These are phyloP conservation scores for Pleurostoma richardsiae DNA, from an alignment of 2,329 filamentous ascomycete species.

Conservation along the genomic window DNA sequence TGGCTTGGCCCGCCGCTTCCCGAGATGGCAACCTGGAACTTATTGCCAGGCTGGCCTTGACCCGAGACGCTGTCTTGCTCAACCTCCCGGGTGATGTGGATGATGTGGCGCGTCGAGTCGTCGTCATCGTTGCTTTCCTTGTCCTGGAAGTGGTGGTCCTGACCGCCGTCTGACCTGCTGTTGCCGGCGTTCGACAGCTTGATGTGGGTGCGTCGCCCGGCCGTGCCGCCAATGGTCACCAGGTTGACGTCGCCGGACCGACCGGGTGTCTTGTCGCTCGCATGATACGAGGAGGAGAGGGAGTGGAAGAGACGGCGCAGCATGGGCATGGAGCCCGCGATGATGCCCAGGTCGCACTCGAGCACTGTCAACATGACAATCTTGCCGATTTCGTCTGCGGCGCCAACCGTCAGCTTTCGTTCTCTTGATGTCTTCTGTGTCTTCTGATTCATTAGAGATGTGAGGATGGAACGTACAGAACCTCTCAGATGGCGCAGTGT, in stretches of 20 bases:
- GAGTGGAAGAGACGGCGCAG: constrained; percentile 12
- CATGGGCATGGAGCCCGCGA: constrained; percentile 17
- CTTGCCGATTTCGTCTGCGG: constrained; percentile 12
- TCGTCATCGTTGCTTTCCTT: too few species aligned
- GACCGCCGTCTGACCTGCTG: too few species aligned
- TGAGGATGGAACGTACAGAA: neutral
- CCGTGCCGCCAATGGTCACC: neutral
- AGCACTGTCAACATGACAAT: constrained; percentile 16
- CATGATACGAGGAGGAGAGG: neutral
- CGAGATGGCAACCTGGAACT: too few species aligned
- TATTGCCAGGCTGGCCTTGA: too few species aligned
- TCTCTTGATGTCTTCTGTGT: neutral
- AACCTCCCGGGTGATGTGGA: neutral
- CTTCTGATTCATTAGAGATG: too few species aligned
- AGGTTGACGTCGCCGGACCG: neutral
- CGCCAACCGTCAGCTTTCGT: neutral
- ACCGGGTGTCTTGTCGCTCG: too few species aligned
- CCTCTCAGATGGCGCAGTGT: constrained; percentile 2
- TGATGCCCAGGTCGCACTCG: constrained; percentile 17
- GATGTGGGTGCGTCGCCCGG: neutral
- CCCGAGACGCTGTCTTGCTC: too few species aligned
- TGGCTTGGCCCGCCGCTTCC: too few species aligned
- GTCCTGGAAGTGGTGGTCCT: too few species aligned
- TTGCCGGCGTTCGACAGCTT: neutral
- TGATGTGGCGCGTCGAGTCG: constrained; percentile 13